Base-by-base conservation (phyloP, 371 early-diverging fungal genomes). In the Mucor lusitanicus region DNA sequence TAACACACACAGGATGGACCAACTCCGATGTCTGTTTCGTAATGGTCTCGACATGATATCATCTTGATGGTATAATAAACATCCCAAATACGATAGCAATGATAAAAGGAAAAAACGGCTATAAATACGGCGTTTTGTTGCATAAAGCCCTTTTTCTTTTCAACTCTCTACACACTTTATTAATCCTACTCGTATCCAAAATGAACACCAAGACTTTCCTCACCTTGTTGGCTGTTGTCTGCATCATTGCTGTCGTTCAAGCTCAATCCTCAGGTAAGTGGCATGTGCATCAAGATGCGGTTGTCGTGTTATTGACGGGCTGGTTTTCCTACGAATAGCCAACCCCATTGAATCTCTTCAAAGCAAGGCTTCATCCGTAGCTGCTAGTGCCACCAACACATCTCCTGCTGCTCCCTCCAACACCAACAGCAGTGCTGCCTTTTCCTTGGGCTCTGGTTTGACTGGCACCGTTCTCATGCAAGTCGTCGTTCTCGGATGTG, bases 161-260 rank as follows among this genome's bases (percentile, higher is more conserved):
- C n/a, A 33, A 19, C 42, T 35, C 23, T 50, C 30, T 37, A 50
- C 11, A 21, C 9, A n/a, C 6, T 40, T n/a, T 3, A 19, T 25
- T 39, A 54, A 17, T 17, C n/a, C 8, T 35, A 0, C 19, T 30
- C 30, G n/a, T n/a, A 23, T 35, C 17, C 37, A 67, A 59, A 67
- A 74, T 74, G 74, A 74, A 74, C 63, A 42, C 65, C 33, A 74
- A 70, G 44, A 61, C 54, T 23, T 67, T 64, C 39, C 61, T 70
- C 39, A 23, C 57, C 46, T 8, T 64, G 7, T 19, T 74, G 25
- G 70, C 70, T 58, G 19, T 67, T 61, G 44, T 59, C 25, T 74
- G 74, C 35, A 23, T 73, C 13, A 44, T 67, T 56, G 70, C 67
- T 23, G 15, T 70, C 3, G 74, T 61, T 19, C 56, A 48, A 15